Evolutionary conservation across 441 rosid genomes (phyloP), one percentile per base, ranked within the genome.

Genomic region (Populus tomentosa): DNA sequence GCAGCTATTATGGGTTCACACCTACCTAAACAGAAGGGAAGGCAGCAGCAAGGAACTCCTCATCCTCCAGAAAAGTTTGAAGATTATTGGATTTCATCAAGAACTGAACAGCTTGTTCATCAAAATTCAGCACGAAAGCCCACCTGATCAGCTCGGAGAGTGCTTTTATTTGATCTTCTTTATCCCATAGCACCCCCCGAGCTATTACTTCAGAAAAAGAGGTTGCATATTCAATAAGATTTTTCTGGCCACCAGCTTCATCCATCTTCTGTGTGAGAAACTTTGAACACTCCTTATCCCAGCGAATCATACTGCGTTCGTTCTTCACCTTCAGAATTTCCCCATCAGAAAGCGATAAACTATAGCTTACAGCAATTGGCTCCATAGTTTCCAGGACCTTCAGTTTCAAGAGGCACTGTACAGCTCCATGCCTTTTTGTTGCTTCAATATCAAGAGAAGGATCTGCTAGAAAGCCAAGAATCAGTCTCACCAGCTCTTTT

Each of bases 81-180:
- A 88, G 81, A 79, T 91, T 91, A 73, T 87, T 86, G 46, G 90
- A 88, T 85, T 86, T 88, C 93, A 90, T 81, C 20, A 93, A 79
- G 82, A 82, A 91, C 70, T 79, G 80, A 42, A 91, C 72, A 3
- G 93, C 94, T 24, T 79, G 87, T 71, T 88, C 89, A 73, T 88
- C 80, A 33, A 90, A 89, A 16, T 88, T 87, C 67, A 91, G 69
- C 76, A 91, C 71, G 78, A 81, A 89, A 32, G 81, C 97, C 85
- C 89, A 76, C 86, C 80, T 88, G 74, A 92, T 85, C 59, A 90
- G 83, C 86, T 87, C 91, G 1, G 90, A 67, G 2, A 93, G 85
- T 69, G 83, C 78, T 82, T 82, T 28, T 28, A 28, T 28, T 28
- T 28, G 30, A 28, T 28, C 30, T 28, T 28, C 30, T 28, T 28